phyloP scores from a whole-genome alignment of 176 grass and related monocot genomes.

The Oryza meridionalis region DNA sequence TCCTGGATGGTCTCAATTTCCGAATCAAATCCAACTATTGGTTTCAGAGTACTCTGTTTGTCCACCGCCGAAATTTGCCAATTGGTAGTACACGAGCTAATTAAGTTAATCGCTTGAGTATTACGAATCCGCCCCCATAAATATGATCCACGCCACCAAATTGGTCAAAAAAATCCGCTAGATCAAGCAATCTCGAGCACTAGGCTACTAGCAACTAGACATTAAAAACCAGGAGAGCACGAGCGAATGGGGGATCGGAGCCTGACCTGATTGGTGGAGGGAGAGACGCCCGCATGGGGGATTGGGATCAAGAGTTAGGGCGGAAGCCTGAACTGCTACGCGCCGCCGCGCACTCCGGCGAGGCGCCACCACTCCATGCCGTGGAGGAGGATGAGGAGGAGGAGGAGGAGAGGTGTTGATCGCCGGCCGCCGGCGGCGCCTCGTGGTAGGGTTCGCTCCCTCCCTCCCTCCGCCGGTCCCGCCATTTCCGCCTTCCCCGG shows the following conservation, averaged over 20 bases:
- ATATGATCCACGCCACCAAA: background rate
- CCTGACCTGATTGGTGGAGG: conserved; percentile 20
- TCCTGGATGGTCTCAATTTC: background rate
- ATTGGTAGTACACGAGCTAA: background rate
- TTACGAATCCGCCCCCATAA: background rate
- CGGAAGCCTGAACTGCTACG: background rate
- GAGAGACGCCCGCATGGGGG: background rate
- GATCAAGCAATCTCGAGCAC: background rate
- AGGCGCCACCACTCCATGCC: background rate
- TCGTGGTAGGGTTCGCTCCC: background rate
- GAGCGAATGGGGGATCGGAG: background rate
- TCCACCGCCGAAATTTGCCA: background rate
- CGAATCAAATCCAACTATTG: background rate
- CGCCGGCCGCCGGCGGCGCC: background rate
- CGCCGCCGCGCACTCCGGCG: background rate
- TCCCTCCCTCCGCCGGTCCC: background rate
- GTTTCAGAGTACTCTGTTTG: background rate
- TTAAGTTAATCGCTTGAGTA: background rate
- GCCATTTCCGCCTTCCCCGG: background rate
- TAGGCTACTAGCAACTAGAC: background rate
- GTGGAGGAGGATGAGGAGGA: background rate
- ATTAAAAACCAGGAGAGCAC: too few relatives aligned
- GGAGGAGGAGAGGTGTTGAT: background rate
- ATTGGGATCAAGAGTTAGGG: background rate
- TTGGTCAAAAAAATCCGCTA: background rate